Conservation (phyloP, 1,284 basidiomycete species). For the Ustilago hordei region DNA sequence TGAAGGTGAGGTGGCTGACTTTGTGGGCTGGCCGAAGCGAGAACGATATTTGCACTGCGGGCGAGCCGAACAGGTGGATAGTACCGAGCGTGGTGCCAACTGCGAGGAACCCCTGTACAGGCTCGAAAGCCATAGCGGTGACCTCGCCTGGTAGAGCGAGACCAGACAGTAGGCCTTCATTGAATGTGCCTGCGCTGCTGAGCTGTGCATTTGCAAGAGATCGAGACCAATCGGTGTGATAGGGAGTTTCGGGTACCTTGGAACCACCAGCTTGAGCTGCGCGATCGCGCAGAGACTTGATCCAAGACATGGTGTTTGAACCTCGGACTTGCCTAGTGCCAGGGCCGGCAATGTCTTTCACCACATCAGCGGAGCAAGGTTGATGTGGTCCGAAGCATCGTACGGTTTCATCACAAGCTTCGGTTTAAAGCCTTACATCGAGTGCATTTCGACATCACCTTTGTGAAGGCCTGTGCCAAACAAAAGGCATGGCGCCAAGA, state of each 20-base stretch:
- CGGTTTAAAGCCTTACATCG: neutral
- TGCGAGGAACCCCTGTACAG: constrained; percentile 75
- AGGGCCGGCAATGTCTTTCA: too few species aligned
- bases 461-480: neutral
- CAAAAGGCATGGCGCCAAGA: neutral
- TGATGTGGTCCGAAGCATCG: too few species aligned
- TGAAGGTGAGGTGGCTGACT: constrained; percentile 78
- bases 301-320: constrained; percentile 36
- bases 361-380: too few species aligned
- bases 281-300: constrained; percentile 40
- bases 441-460: neutral
- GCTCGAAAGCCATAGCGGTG: constrained; percentile 66
- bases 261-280: constrained; percentile 30
- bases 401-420: neutral
- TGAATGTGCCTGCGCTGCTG: constrained; percentile 53
- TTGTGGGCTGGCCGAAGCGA: constrained; percentile 73
- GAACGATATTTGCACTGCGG: constrained; percentile 75
- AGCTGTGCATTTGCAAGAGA: constrained; percentile 47
- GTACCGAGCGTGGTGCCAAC: constrained; percentile 75
- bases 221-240: constrained; percentile 46
- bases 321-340: constrained; percentile 11
- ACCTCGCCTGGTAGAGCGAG: constrained; percentile 68
- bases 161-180: constrained; percentile 61
- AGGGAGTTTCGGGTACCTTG: constrained; percentile 37
- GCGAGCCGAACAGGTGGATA: constrained; percentile 77